Conservation (phyloP, 106 monocot genomes). For the Allium sativum region DNA sequence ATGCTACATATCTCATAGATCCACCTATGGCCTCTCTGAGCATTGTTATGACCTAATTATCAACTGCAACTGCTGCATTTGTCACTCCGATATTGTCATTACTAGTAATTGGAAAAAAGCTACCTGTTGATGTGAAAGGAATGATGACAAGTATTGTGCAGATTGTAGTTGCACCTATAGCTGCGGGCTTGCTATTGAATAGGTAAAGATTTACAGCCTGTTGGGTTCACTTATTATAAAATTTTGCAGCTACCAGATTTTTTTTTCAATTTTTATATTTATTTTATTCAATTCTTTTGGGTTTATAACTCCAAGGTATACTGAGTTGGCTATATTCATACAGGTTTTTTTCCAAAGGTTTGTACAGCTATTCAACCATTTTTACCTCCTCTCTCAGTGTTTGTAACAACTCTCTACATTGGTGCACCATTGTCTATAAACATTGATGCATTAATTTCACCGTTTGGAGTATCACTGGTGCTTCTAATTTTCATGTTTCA, state of each 20-base stretch:
- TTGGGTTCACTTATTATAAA: not conserved
- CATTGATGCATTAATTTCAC: conserved; percentile 60
- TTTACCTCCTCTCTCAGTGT: conserved; percentile 82
- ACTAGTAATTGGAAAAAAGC: conserved; percentile 87
- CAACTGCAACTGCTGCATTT: conserved; percentile 89
- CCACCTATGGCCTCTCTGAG: conserved; percentile 91
- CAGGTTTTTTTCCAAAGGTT: conserved; percentile 71
- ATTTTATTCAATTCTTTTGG: not conserved
- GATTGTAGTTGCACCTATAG: conserved; percentile 93
- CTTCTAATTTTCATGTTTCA: conserved; percentile 83
- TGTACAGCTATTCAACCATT: conserved; percentile 87
- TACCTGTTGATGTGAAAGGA: conserved; percentile 94
- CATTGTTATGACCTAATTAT: conserved; percentile 97
- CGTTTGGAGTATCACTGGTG: conserved; percentile 69
- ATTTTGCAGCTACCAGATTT: too few relatives aligned
- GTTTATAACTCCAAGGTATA: not conserved
- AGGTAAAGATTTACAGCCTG: conserved; percentile 28
- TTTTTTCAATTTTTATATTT: too few relatives aligned
- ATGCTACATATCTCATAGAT: conserved; percentile 97
- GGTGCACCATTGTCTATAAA: conserved; percentile 98
- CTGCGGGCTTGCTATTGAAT: conserved; percentile 75
- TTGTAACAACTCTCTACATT: conserved; percentile 95
- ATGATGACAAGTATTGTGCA: conserved; percentile 98
- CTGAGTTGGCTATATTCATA: not conserved
- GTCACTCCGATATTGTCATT: conserved; percentile 81